A percentile compares a stretch with the other conserved stretches of the same genome.
Evolutionary conservation across 2,329 filamentous ascomycete species (phyloP).

Genomic region (Rhynchosporium secalis): DNA sequence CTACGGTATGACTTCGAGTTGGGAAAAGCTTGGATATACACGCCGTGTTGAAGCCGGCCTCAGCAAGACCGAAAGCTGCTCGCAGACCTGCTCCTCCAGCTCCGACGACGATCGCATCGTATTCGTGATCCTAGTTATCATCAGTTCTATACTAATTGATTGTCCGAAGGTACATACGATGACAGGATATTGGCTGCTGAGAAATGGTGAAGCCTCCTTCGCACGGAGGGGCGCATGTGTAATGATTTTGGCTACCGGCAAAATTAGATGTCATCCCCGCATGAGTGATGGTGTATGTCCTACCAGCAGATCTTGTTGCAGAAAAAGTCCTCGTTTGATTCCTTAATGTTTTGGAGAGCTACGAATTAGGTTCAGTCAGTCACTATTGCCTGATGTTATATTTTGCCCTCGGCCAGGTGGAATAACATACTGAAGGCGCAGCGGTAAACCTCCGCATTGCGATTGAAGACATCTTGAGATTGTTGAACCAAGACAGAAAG

Average conservation of each 20-base stretch:
- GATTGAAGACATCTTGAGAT: constrained; percentile 61
- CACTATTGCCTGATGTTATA: constrained; percentile 2
- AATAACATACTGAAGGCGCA: constrained; percentile 54
- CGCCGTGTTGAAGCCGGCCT: constrained; percentile 86
- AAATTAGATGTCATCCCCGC: constrained; percentile 24
- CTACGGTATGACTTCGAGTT: constrained; percentile 81
- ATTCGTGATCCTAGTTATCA: constrained; percentile 79
- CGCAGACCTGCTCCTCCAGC: constrained; percentile 80
- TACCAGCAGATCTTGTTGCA: constrained; percentile 78
- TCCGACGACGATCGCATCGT: constrained; percentile 93
- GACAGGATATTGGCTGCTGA: constrained; percentile 89
- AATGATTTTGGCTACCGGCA: constrained; percentile 72
- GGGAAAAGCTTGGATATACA: constrained; percentile 78
- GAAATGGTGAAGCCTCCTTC: constrained; percentile 86
- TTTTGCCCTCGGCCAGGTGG: constrained; percentile 17
- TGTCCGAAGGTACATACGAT: constrained; percentile 58
- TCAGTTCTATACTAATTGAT: constrained; percentile 24
- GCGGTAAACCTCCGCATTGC: constrained; percentile 61
- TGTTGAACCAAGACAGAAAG: constrained; percentile 17
- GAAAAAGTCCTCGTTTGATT: constrained; percentile 79
- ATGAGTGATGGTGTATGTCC: constrained; percentile 36
- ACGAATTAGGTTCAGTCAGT: constrained; percentile 29
- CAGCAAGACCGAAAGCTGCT: constrained; percentile 81
- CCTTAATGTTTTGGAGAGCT: constrained; percentile 46
- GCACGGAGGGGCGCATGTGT: constrained; percentile 83